Conservation (phyloP, 305 asterid genomes). For the Fraxinus baroniana region DNA sequence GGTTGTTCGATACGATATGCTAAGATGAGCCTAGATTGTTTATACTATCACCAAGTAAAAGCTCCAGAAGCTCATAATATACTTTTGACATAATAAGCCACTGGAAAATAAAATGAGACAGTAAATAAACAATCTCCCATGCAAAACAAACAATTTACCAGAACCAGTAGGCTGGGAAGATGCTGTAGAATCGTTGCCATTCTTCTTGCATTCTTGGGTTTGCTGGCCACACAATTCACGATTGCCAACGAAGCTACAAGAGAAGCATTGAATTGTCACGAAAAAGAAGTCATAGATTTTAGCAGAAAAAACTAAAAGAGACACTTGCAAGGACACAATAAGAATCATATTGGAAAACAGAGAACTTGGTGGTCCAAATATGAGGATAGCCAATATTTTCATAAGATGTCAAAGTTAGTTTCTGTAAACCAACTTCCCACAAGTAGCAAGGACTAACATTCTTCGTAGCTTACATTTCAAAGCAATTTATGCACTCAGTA, state of each 20-base stretch:
- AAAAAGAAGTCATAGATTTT: background rate
- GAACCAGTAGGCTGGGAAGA: slow-evolving; percentile 44
- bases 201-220: slow-evolving; percentile 53
- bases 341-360: slow-evolving; percentile 19
- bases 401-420: slow-evolving; percentile 13
- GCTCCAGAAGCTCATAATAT: background rate
- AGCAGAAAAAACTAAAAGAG: background rate
- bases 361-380: background rate
- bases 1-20: background rate
- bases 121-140: slow-evolving; percentile 8
- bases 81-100: background rate
- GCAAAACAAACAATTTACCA: slow-evolving; percentile 41
- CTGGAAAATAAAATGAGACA: background rate
- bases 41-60: background rate
- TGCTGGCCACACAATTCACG: slow-evolving; percentile 93
- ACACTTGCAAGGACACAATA: background rate
- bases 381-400: slow-evolving; percentile 1
- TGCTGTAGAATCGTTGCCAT: slow-evolving; percentile 46
- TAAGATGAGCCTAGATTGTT: background rate
- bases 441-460: background rate
- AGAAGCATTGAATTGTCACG: slow-evolving; percentile 27
- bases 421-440: slow-evolving; percentile 5
- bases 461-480: background rate
- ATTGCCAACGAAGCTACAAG: slow-evolving; percentile 80
- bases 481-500: slow-evolving; percentile 5